These are phyloP conservation scores for Nelumbo lutea DNA, from an alignment of 164 flowering plant genomes.

Conservation along the genomic window DNA sequence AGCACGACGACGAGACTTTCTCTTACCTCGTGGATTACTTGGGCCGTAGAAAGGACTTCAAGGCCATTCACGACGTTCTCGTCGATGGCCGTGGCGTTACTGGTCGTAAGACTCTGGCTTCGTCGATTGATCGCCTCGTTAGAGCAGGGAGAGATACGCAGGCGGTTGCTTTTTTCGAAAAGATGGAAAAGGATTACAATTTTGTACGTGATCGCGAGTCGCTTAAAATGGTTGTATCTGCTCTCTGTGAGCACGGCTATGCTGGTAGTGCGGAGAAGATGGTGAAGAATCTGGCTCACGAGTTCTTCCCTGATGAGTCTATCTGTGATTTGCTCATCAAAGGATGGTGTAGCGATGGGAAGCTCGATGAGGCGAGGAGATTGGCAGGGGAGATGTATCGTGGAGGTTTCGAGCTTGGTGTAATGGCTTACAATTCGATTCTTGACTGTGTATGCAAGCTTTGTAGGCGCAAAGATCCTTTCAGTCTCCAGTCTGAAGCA, in stretches of 20 bases:
- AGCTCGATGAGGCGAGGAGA: conserved; percentile 74
- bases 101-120: conserved; percentile 39
- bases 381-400: conserved; percentile 77
- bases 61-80: conserved; percentile 55
- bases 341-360: conserved; percentile 93
- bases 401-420: conserved; percentile 84
- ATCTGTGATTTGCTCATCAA: conserved; percentile 68
- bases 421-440: conserved; percentile 63
- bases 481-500: conserved; percentile 54
- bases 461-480: conserved; percentile 79
- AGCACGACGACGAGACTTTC: conserved; percentile 47
- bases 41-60: conserved; percentile 86
- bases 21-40: conserved; percentile 62
- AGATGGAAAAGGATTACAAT: conserved; percentile 74
- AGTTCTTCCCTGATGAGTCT: conserved; percentile 74
- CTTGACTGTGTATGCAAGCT: conserved; percentile 89
- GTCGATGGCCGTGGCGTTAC: conserved; percentile 27
- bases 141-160: conserved; percentile 72
- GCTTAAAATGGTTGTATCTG: conserved; percentile 48
- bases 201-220: conserved; percentile 44
- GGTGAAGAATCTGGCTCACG: conserved; percentile 66
- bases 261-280: conserved; percentile 80
- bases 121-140: conserved; percentile 50
- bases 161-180: conserved; percentile 60
- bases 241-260: conserved; percentile 62